Evolutionary conservation across 2,329 filamentous ascomycete species (phyloP), one percentile per base, ranked within the genome.

Genomic region (Plectosphaerella plurivora): DNA sequence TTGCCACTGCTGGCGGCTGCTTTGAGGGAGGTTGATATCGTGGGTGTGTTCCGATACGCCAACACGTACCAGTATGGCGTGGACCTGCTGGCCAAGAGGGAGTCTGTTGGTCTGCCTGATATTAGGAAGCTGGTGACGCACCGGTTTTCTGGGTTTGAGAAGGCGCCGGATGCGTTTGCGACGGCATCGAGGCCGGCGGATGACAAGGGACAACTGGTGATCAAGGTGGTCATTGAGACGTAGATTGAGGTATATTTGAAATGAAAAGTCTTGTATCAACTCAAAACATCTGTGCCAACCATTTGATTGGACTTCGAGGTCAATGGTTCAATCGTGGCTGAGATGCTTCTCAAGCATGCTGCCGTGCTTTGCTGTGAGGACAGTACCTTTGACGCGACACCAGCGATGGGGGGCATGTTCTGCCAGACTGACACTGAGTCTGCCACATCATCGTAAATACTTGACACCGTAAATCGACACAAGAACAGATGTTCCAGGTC

Each of bases 1-100:
- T 65, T 83, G 10, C 79, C 78, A 4, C 70, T 84, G 18, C 76
- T 72, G 4, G 75, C 74, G 6, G 50, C 50, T 3, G 24, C 44
- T 5, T 25, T 51, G 10, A 44, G 50, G 16, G 50, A 51, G 37
- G 44, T 51, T 2, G 50, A 51, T n/a, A 36, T 51, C 25, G 25
- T 45, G 25, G 50, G 50, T 18, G 50, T 48, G 11, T 55, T 45
- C 33, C 35, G 14, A 42, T 54, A 22, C 42, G 56, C 55, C 7
- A 52, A 59, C 45, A 59, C 60, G 10, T 62, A 62, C 47, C 24
- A 50, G 14, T 55, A 57, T 18, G 60, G 54, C 11, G 42, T 61
- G 5, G 54, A 58, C 20, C 18, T 59, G n/a, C 50, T 59, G 39
- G 51, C 53, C 9, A 44, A 53, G 20, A 53, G 47, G 49, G 48